phyloP scores from a whole-genome alignment of 1,284 basidiomycete genomes.

The Cryptococcus amylolentus region DNA sequence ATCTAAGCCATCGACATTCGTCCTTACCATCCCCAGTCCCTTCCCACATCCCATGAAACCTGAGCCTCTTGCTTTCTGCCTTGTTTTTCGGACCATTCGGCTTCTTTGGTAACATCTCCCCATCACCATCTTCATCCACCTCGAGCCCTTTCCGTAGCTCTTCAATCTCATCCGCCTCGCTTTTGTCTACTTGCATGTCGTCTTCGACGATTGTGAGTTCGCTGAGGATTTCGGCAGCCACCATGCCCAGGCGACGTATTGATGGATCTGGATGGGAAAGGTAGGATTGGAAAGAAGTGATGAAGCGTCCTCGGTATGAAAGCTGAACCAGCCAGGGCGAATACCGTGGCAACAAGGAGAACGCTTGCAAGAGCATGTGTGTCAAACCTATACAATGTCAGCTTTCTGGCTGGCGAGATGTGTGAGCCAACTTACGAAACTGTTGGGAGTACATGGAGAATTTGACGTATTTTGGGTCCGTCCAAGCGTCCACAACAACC shows the following conservation, averaged over 20 bases:
- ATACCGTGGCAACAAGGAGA: conserved; percentile 60
- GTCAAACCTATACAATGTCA: conserved; percentile 59
- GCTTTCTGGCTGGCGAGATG: neutral
- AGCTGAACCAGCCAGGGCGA: conserved; percentile 49
- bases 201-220: conserved; percentile 32
- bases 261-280: conserved; percentile 71
- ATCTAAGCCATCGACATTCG: conserved; percentile 63
- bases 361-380: conserved; percentile 61
- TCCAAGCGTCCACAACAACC: conserved; percentile 41
- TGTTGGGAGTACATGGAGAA: conserved; percentile 43
- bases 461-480: conserved; percentile 47
- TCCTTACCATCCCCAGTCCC: conserved; percentile 65
- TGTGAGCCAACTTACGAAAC: conserved; percentile 28
- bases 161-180: conserved; percentile 33
- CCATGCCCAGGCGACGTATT: conserved; percentile 87
- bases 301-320: conserved; percentile 60
- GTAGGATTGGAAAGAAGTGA: conserved; percentile 70
- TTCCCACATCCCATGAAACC: conserved; percentile 75
- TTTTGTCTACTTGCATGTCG: conserved; percentile 5
- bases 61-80: conserved; percentile 61
- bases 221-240: conserved; percentile 70
- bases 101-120: neutral
- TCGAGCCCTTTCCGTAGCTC: conserved; percentile 42
- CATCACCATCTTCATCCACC: conserved; percentile 25
- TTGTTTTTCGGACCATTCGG: neutral